Evolutionary conservation across 257 asterid species (phyloP).

Genomic region (Verbascum thapsus): DNA sequence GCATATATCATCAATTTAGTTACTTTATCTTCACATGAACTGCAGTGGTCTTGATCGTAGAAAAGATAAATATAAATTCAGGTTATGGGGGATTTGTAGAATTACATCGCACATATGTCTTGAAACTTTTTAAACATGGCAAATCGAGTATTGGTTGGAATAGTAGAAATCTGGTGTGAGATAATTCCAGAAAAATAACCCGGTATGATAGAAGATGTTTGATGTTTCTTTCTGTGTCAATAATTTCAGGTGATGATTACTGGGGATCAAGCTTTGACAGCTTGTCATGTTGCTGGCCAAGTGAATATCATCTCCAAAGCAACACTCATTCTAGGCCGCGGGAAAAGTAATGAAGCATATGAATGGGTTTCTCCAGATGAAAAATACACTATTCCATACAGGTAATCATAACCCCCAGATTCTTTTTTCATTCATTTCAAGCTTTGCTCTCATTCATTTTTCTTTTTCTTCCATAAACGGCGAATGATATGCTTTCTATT

Average conservation of each 20-base stretch:
- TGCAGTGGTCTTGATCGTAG: conserved; percentile 15
- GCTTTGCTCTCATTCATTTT: conserved; percentile 17
- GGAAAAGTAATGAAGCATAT: conserved; percentile 51
- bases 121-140: not conserved
- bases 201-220: not conserved
- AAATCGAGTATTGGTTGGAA: conserved; percentile 1
- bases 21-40: conserved; percentile 7
- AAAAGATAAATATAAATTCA: not conserved
- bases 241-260: conserved; percentile 89
- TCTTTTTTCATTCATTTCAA: not conserved
- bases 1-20: not conserved
- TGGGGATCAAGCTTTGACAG: conserved; percentile 99
- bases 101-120: conserved; percentile 6
- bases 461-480: conserved; percentile 15
- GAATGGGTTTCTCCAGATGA: conserved; percentile 98
- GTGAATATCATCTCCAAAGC: conserved; percentile 91
- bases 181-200: too few relatives aligned
- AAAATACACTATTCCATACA: conserved; percentile 52
- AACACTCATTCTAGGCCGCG: conserved; percentile 68
- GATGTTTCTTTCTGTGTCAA: conserved; percentile 15
- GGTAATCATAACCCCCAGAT: conserved; percentile 43
- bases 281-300: conserved; percentile 97
- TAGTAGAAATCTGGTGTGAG: not conserved
- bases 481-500: not conserved
- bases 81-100: not conserved